A percentile compares a stretch with the other conserved stretches of the same genome.
Conservation (phyloP, 169 alveolate species). For the Eimeria maxima region DNA sequence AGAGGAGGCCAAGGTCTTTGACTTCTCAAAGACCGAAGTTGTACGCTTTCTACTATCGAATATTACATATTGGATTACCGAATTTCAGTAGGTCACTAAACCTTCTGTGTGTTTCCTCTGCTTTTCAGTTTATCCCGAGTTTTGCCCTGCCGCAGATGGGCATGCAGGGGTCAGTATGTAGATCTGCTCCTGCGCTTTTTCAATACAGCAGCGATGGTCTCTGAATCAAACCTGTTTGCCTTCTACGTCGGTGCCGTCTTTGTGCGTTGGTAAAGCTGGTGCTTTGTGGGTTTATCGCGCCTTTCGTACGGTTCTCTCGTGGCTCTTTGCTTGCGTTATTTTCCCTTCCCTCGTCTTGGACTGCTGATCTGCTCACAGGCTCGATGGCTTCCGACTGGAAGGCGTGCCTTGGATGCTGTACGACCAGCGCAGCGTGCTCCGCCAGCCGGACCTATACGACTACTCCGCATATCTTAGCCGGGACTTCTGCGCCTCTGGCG, state of each 20-base stretch:
- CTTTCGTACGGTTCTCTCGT: background rate
- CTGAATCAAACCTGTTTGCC: background rate
- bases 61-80: constrained; percentile 92
- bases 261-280: background rate
- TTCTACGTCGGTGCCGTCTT: background rate
- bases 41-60: constrained; percentile 94
- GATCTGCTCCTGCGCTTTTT: background rate
- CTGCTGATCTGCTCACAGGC: constrained; percentile 28
- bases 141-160: background rate
- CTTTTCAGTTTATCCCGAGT: background rate
- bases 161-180: background rate
- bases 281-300: background rate
- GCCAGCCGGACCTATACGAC: constrained; percentile 90
- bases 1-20: constrained; percentile 94
- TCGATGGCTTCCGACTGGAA: constrained; percentile 96
- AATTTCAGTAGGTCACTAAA: constrained; percentile 85
- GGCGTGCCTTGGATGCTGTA: constrained; percentile 96
- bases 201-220: background rate
- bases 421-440: constrained; percentile 94
- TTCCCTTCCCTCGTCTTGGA: background rate
- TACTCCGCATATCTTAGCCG: constrained; percentile 92
- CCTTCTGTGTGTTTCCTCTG: background rate
- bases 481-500: constrained; percentile 90
- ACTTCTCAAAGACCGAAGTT: constrained; percentile 94
- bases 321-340: background rate